These are phyloP conservation scores for Vaccinium macrocarpon DNA, from an alignment of 148 eudicot genomes.

Conservation along the genomic window DNA sequence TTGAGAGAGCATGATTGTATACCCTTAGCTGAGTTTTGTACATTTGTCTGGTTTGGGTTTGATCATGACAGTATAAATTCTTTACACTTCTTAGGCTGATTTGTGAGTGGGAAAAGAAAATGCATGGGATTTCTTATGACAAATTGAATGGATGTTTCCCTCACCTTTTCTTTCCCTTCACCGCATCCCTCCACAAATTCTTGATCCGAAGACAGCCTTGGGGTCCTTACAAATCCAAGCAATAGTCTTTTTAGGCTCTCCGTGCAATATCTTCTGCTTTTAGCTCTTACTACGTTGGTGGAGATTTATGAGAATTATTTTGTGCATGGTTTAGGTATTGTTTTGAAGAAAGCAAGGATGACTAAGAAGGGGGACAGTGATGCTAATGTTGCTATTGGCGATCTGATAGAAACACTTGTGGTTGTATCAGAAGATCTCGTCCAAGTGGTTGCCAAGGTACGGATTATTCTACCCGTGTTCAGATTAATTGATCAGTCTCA, in stretches of 20 bases:
- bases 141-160: not conserved
- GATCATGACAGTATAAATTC: not conserved
- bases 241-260: not conserved
- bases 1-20: not conserved
- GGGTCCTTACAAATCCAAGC: not conserved
- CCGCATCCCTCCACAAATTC: not conserved
- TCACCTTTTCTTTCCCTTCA: not conserved
- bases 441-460: conserved; percentile 89
- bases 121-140: not conserved
- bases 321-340: conserved; percentile 52
- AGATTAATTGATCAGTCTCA: not conserved
- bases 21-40: not conserved
- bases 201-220: not conserved
- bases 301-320: conserved; percentile 1
- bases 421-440: conserved; percentile 75
- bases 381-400: conserved; percentile 51
- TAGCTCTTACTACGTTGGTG: not conserved
- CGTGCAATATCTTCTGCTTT: not conserved
- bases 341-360: conserved; percentile 79
- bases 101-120: not conserved
- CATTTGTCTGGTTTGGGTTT: not conserved
- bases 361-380: conserved; percentile 58
- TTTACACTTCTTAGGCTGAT: not conserved
- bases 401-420: conserved; percentile 65
- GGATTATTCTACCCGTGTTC: conserved; percentile 8